Evolutionary conservation across 2,329 filamentous ascomycete genomes (phyloP).

Genomic region (Colletotrichum sp.): DNA sequence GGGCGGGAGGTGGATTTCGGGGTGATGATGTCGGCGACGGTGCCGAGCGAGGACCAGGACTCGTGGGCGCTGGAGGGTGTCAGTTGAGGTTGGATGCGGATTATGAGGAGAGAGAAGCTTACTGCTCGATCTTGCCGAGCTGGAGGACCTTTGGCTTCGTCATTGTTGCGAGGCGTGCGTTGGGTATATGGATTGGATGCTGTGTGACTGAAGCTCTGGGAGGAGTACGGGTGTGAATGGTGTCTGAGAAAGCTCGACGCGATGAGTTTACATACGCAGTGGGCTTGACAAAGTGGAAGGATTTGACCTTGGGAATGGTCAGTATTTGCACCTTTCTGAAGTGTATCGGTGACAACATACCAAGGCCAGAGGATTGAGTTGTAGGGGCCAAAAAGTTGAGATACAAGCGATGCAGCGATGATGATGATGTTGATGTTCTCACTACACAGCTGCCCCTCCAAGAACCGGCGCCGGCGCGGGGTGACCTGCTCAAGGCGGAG

Average conservation of each 20-base stretch:
- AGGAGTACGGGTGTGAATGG: not conserved
- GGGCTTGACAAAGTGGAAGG: not conserved
- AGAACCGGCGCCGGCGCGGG: not conserved
- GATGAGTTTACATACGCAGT: not conserved
- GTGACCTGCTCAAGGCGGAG: not conserved
- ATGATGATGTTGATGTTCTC: not conserved
- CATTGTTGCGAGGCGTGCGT: not conserved
- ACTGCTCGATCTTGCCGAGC: slow-evolving; percentile 45
- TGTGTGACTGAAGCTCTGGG: not conserved
- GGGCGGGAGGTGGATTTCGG: slow-evolving; percentile 66
- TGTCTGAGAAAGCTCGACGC: not conserved
- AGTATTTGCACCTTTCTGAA: not conserved
- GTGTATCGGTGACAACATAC: not conserved
- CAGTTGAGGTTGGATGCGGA: not conserved
- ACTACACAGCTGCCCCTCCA: not conserved
- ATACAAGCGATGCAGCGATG: not conserved
- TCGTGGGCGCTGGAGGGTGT: slow-evolving; percentile 63
- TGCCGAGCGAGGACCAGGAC: slow-evolving; percentile 65
- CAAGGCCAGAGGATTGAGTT: not conserved
- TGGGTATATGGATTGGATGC: not conserved
- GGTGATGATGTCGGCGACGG: slow-evolving; percentile 68
- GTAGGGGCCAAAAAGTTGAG: not conserved
- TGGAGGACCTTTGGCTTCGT: slow-evolving; percentile 39
- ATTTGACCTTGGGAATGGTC: not conserved
- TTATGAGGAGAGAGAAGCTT: slow-evolving; percentile 20